These are phyloP conservation scores for Aspergillus fischeri DNA, from an alignment of 2,329 filamentous ascomycete genomes.

Conservation along the genomic window DNA sequence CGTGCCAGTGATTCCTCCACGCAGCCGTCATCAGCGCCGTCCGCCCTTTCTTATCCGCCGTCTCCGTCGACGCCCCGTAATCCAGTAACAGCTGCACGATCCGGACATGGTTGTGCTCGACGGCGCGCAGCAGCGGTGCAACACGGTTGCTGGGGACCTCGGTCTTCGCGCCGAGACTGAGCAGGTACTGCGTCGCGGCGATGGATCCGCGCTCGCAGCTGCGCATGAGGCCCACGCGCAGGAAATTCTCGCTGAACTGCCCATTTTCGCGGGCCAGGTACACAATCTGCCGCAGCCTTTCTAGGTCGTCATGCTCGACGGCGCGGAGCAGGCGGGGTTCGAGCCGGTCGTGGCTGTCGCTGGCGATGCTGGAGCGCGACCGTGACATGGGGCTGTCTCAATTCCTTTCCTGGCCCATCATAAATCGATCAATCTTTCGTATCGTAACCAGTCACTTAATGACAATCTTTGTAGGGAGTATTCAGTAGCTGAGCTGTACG, in stretches of 20 bases:
- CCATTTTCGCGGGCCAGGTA: slow-evolving; percentile 30
- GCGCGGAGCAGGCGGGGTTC: slow-evolving; percentile 41
- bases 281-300: slow-evolving; percentile 29
- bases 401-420: background rate
- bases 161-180: slow-evolving; percentile 36
- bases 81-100: slow-evolving; percentile 44
- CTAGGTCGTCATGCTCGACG: slow-evolving; percentile 34
- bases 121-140: slow-evolving; percentile 36
- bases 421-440: background rate
- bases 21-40: slow-evolving; percentile 44
- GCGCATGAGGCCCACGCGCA: slow-evolving; percentile 39
- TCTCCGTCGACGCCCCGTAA: slow-evolving; percentile 28
- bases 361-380: slow-evolving; percentile 31
- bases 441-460: background rate
- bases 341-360: slow-evolving; percentile 35
- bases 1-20: slow-evolving; percentile 39
- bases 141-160: slow-evolving; percentile 28
- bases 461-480: slow-evolving; percentile 2
- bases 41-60: slow-evolving; percentile 43
- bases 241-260: slow-evolving; percentile 35
- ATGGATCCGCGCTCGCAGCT: slow-evolving; percentile 36
- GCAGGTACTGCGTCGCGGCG: slow-evolving; percentile 30
- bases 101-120: slow-evolving; percentile 38
- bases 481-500: background rate
- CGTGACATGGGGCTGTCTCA: slow-evolving; percentile 21